phyloP scores from a whole-genome alignment of 768 basidiomycete species.

The Hirschioporus abietinus region DNA sequence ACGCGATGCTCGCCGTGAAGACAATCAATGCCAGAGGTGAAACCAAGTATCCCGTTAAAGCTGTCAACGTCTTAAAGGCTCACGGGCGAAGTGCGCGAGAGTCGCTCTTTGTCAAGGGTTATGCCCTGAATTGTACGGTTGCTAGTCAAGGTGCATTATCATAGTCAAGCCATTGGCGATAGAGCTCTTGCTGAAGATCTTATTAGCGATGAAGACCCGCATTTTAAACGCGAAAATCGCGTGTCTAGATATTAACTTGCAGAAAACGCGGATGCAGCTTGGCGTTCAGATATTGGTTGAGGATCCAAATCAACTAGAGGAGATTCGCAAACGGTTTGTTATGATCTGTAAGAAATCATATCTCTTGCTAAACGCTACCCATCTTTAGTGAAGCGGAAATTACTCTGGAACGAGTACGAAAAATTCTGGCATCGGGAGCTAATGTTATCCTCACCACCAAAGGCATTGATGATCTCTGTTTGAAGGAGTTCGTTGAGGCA shows the following conservation, averaged over 20 bases:
- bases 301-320: constrained; percentile 92
- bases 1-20: constrained; percentile 97
- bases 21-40: constrained; percentile 92
- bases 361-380: constrained; percentile 6
- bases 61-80: constrained; percentile 96
- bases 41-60: constrained; percentile 98
- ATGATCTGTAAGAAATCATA: not conserved
- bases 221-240: constrained; percentile 94
- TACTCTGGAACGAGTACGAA: constrained; percentile 89
- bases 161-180: not conserved
- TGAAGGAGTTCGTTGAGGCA: constrained; percentile 98
- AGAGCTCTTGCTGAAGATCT: not conserved
- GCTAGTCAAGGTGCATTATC: constrained; percentile 89
- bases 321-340: constrained; percentile 84
- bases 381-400: constrained; percentile 83
- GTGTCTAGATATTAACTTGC: constrained; percentile 96
- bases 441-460: constrained; percentile 98
- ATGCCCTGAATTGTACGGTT: constrained; percentile 97
- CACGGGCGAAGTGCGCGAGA: constrained; percentile 95
- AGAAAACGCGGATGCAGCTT: constrained; percentile 95
- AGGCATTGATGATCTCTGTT: constrained; percentile 95
- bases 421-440: constrained; percentile 92
- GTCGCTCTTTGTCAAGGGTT: constrained; percentile 91
- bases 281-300: constrained; percentile 97
- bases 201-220: constrained; percentile 92